Conservation (phyloP, 2,329 filamentous ascomycete species). For the Anthostomella pinea region DNA sequence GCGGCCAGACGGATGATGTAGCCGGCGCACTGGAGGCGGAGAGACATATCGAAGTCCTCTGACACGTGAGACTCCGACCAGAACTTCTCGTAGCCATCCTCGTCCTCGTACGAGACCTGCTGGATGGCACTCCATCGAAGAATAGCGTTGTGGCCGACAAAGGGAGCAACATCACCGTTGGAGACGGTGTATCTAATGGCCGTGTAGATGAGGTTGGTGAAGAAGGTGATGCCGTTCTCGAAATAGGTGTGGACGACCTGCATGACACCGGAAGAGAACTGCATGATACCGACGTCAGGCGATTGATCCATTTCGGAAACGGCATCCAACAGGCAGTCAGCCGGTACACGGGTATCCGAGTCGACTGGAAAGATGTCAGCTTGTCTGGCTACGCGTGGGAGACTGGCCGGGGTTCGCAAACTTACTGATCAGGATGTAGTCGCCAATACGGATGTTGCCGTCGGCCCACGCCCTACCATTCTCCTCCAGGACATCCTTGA, state of each 20-base stretch:
- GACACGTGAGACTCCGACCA: slow-evolving; percentile 77
- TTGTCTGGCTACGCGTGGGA: background rate
- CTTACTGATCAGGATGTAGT: slow-evolving; percentile 59
- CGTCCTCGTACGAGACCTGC: slow-evolving; percentile 52
- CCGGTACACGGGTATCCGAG: slow-evolving; percentile 66
- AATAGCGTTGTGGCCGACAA: slow-evolving; percentile 76
- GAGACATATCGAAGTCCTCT: slow-evolving; percentile 74
- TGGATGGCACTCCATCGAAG: slow-evolving; percentile 67
- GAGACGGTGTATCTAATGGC: slow-evolving; percentile 69
- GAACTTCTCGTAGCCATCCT: slow-evolving; percentile 62
- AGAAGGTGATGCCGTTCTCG: slow-evolving; percentile 70
- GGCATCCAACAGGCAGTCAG: slow-evolving; percentile 66
- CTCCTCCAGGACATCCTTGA: slow-evolving; percentile 50
- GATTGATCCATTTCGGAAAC: slow-evolving; percentile 68
- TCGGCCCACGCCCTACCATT: slow-evolving; percentile 56
- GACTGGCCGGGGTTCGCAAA: background rate
- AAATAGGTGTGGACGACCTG: slow-evolving; percentile 71
- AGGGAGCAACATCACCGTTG: slow-evolving; percentile 70
- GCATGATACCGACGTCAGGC: slow-evolving; percentile 68
- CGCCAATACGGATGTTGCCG: slow-evolving; percentile 59
- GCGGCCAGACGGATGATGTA: slow-evolving; percentile 67
- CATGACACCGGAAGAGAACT: slow-evolving; percentile 74
- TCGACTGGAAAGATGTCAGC: slow-evolving; percentile 44
- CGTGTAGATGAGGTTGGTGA: slow-evolving; percentile 75
- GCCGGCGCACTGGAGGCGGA: slow-evolving; percentile 66